Percentiles rank a stretch among this genome's conserved stretches.
phyloP scores from a whole-genome alignment of 2,329 filamentous ascomycete genomes.

The Penicillium olsonii region DNA sequence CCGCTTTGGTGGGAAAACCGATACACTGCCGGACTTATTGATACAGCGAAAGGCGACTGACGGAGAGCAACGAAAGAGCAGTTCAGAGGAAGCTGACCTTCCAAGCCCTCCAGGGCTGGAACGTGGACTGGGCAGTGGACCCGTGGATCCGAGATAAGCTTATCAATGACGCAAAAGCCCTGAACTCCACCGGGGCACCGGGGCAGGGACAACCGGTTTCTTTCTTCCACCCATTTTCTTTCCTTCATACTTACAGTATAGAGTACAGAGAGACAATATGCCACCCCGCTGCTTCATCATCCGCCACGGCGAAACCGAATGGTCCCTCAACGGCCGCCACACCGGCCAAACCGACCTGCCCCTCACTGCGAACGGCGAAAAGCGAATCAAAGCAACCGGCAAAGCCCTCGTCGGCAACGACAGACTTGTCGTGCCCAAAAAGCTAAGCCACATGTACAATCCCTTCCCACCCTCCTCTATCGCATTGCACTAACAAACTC shows the following conservation, averaged over 20 bases:
- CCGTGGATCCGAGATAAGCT: not conserved
- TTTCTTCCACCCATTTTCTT: not conserved
- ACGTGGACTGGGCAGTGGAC: too few relatives aligned
- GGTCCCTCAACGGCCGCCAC: constrained; percentile 83
- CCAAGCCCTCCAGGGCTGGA: too few relatives aligned
- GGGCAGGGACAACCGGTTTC: too few relatives aligned
- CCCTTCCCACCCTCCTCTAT: constrained; percentile 34
- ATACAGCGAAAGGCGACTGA: too few relatives aligned
- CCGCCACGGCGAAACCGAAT: constrained; percentile 93
- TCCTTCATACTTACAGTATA: not conserved
- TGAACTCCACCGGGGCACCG: too few relatives aligned
- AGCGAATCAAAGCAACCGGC: constrained; percentile 73
- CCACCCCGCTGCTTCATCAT: constrained; percentile 77
- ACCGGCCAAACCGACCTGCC: constrained; percentile 86
- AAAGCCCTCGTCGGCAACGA: constrained; percentile 81
- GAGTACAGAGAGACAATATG: constrained; percentile 32
- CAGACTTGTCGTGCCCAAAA: constrained; percentile 77
- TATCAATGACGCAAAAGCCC: constrained; percentile 10
- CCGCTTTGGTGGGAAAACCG: too few relatives aligned
- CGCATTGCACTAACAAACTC: too few relatives aligned
- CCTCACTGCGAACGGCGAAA: constrained; percentile 78
- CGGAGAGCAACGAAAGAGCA: too few relatives aligned
- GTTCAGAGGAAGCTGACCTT: too few relatives aligned
- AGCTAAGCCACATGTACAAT: constrained; percentile 77
- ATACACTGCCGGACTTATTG: too few relatives aligned